Base-by-base conservation (phyloP, 371 early-diverging fungal genomes). In the Gilbertella persicaria region DNA sequence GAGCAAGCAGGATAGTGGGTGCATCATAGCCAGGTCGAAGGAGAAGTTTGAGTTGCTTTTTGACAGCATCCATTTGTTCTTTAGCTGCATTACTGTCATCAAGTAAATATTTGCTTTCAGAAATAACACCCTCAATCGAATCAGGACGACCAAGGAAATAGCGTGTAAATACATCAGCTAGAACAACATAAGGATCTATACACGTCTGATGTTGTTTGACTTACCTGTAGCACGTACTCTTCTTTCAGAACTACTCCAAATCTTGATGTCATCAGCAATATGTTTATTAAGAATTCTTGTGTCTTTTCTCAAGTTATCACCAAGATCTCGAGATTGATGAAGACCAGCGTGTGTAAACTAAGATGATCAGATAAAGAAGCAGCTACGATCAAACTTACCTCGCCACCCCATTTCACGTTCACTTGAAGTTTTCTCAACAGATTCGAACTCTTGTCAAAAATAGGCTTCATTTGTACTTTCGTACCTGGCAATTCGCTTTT, bases 341-440 rank as follows among this genome's bases (percentile, higher is more conserved):
- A 78, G 70, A 13, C 96, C 97, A 3, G 96, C 95, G 62, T 98
- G 98, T 0, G 98, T 98, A 67, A 95, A 95, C 77, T 86, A 68
- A 25, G 55, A 49, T n/a, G 14, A 16, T 30, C 25, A 13, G 41
- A 23, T 21, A 45, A 33, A 26, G 25, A 13, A 23, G 10, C 8
- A 33, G 5, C 28, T 17, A 17, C 3, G 12, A 14, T 13, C n/a
- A 14, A 16, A 35, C 42, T 60, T 71, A 83, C 85, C 66, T 94
- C 93, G 28, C 96, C 98, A 38, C 95, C 96, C 98, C 97, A 98
- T 67, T 98, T 98, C 37, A 97, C 90, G 60, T 96, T 90, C 23
- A 96, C 73, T 71, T 95, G 94, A 5, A 92, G 69, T 50, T 92
- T 92, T 40, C 82, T 77, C 3, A 94, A 74, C 2, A 64, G 40